Percentiles rank a stretch among this genome's conserved stretches.
These are phyloP conservation scores for Mortierella sp. DNA, from an alignment of 371 early-diverging fungal species.

Conservation along the genomic window DNA sequence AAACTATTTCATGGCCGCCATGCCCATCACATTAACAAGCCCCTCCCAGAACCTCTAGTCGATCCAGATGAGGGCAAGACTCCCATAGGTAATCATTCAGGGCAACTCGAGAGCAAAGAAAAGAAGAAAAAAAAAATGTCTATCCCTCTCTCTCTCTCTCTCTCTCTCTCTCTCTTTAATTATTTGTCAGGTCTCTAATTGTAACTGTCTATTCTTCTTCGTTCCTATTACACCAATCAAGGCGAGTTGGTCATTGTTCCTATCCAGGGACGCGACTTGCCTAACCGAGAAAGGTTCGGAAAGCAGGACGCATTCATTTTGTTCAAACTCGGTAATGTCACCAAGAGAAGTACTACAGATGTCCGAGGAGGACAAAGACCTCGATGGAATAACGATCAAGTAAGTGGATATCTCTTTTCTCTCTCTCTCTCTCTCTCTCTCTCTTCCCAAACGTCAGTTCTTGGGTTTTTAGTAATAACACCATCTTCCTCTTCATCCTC, in stretches of 20 bases:
- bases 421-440: background rate
- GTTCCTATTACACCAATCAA: background rate
- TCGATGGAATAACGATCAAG: slow-evolving; percentile 64
- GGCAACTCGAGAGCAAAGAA: too few relatives aligned
- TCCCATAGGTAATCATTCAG: slow-evolving; percentile 36
- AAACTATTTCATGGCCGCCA: slow-evolving; percentile 35
- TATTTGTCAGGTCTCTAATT: background rate
- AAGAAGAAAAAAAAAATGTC: slow-evolving; percentile 3
- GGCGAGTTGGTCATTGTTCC: slow-evolving; percentile 50
- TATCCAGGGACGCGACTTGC: slow-evolving; percentile 62
- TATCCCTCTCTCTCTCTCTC: background rate
- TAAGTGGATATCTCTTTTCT: slow-evolving; percentile 10
- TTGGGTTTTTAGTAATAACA: background rate
- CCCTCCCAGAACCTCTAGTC: slow-evolving; percentile 50
- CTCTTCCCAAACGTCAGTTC: background rate
- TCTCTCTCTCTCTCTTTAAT: slow-evolving; percentile 1
- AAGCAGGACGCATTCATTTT: slow-evolving; percentile 64
- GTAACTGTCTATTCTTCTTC: background rate
- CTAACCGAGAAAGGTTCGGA: slow-evolving; percentile 62
- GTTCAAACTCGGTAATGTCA: slow-evolving; percentile 61
- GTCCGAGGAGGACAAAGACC: slow-evolving; percentile 65
- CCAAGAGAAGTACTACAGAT: slow-evolving; percentile 61
- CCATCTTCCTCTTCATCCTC: background rate
- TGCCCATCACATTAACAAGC: slow-evolving; percentile 36
- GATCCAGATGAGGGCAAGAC: slow-evolving; percentile 55